phyloP scores from a whole-genome alignment of 2,329 filamentous ascomycete genomes.

The Trichoderma arundinaceum region DNA sequence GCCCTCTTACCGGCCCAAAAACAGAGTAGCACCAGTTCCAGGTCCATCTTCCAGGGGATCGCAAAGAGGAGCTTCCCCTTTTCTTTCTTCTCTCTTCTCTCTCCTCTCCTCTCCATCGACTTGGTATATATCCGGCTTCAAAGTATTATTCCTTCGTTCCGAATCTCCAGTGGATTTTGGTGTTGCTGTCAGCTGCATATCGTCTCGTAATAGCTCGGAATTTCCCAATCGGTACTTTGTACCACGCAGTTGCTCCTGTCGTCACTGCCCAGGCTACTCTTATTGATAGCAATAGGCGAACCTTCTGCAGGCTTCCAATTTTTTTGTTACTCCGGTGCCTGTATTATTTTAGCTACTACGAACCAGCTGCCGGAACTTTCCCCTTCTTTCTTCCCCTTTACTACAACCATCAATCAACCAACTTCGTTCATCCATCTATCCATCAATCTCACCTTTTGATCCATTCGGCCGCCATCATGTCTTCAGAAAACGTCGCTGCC shows the following conservation, averaged over 20 bases:
- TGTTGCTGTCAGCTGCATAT: background rate
- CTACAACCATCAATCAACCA: background rate
- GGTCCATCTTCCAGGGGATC: background rate
- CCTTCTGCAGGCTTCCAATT: slow-evolving; percentile 8
- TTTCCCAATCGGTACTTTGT: background rate
- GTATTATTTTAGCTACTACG: background rate
- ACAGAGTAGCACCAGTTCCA: background rate
- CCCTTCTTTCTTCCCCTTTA: background rate
- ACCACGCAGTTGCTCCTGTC: slow-evolving; percentile 14
- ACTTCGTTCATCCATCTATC: background rate
- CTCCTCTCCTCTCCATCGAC: too few species aligned
- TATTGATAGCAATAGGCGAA: background rate
- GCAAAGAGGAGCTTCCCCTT: too few species aligned
- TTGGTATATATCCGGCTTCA: background rate
- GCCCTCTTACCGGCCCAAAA: background rate
- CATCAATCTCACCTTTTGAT: background rate
- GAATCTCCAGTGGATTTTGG: too few species aligned
- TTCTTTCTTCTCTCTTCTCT: too few species aligned
- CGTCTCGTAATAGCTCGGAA: background rate
- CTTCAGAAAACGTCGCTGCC: slow-evolving; percentile 39
- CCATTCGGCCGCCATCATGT: slow-evolving; percentile 37
- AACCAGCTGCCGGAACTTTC: background rate
- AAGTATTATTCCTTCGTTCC: too few species aligned
- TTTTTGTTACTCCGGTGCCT: background rate
- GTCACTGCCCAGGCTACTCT: background rate